Base-by-base conservation (phyloP, 2,329 filamentous ascomycete species). In the Paecilomyces formosus region DNA sequence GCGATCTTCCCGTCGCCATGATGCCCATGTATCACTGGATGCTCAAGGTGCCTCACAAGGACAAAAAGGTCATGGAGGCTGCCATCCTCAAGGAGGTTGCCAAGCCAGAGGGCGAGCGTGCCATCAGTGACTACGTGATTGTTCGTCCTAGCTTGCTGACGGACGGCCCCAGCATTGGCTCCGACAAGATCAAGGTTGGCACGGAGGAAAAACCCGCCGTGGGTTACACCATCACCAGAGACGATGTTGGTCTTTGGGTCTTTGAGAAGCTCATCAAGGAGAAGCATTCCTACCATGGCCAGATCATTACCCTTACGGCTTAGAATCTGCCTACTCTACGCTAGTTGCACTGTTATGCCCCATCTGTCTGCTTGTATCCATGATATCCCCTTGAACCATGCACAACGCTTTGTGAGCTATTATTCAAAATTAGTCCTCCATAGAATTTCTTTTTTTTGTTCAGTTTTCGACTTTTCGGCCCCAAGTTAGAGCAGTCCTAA, bases 1-100 rank as follows among this genome's bases (percentile, higher is more conserved):
- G 69, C 18, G 69, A 72, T 59, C 62, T 70, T 18, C 74, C 73
- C 0, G 52, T 68, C 4, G 61, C 61, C 3, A 67, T 75, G 65
- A 60, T 65, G 54, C 24, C 66, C 50, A 18, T 68, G 57, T 61
- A 63, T 28, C 52, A 68, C 52, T 61, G 59, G 63, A 60, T 64
- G 60, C 58, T 70, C 58, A 58, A 59, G 60, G 55, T 70, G 55
- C 62, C 69, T 54, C 65, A 70, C 55, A 54, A 54, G 26, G 64
- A 66, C 51, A 66, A 66, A 53, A 55, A 52, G 12, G 62, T 58
- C 50, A 66, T 65, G 64, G 64, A 66, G 57, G 55, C 61, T 15
- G 21, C 60, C 9, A 60, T 62, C 49, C 63, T 64, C 21, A 60
- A 39, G 3, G 57, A 62, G 21, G 57, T 65, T 26, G 66, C 66